Conservation (phyloP, 352 stramenopile genomes). For the Phytophthora meadii region DNA sequence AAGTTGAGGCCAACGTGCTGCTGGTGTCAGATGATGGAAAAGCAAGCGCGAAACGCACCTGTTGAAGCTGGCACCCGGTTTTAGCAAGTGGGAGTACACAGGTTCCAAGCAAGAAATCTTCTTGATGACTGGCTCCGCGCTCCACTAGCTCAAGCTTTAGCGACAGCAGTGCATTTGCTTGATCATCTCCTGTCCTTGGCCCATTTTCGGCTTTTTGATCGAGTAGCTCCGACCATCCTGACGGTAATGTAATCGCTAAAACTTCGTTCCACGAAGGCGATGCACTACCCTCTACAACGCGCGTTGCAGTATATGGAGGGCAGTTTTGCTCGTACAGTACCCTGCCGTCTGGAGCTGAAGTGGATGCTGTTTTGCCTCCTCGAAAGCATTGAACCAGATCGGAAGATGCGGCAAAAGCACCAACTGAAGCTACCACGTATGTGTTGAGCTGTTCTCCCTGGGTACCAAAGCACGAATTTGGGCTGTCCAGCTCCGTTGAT, state of each 20-base stretch:
- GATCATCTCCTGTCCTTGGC: not conserved
- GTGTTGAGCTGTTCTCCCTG: conserved; percentile 20
- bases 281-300: conserved; percentile 52
- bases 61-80: conserved; percentile 26
- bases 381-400: conserved; percentile 9
- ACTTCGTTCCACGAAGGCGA: conserved; percentile 73
- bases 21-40: conserved; percentile 22
- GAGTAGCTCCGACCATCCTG: conserved; percentile 39
- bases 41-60: conserved; percentile 37
- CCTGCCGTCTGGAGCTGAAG: conserved; percentile 8
- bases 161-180: not conserved
- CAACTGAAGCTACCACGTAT: conserved; percentile 50
- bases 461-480: not conserved
- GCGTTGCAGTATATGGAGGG: conserved; percentile 72
- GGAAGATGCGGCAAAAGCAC: conserved; percentile 22
- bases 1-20: not conserved
- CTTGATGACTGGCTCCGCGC: conserved; percentile 65
- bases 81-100: conserved; percentile 36
- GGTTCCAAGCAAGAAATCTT: conserved; percentile 59
- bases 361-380: conserved; percentile 11
- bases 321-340: conserved; percentile 54
- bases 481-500: conserved; percentile 1
- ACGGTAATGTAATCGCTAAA: conserved; percentile 58
- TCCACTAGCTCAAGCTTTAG: conserved; percentile 71
- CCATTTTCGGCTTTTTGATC: conserved; percentile 1